phyloP scores from a whole-genome alignment of 176 grass and related monocot genomes.

The Areca catechu region DNA sequence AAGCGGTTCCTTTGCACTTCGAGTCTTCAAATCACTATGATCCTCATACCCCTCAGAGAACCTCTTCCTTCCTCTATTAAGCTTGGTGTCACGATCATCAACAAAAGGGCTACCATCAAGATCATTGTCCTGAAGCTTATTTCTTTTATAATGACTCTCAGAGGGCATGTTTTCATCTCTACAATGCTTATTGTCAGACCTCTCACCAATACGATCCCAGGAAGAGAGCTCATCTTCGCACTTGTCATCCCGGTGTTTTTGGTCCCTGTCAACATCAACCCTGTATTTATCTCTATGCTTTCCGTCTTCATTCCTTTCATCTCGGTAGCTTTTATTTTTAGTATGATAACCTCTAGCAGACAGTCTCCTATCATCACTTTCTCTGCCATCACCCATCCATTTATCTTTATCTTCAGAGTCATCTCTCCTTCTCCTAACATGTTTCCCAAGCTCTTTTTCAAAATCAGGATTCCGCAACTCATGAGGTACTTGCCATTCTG shows the following conservation, averaged over 20 bases:
- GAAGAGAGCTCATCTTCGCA: conserved; percentile 10
- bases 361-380: conserved; percentile 1
- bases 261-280: conserved; percentile 25
- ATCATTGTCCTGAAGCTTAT: conserved; percentile 15
- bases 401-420: conserved; percentile 29
- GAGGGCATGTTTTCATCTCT: conserved; percentile 23
- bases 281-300: conserved; percentile 15
- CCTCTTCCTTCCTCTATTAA: conserved; percentile 39
- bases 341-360: conserved; percentile 2
- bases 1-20: conserved; percentile 25
- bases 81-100: conserved; percentile 18
- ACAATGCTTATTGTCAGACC: conserved; percentile 22
- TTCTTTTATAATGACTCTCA: conserved; percentile 26
- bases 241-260: conserved; percentile 24
- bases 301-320: conserved; percentile 23
- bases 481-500: conserved; percentile 20
- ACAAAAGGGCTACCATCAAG: conserved; percentile 6
- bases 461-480: conserved; percentile 16
- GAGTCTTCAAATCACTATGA: conserved; percentile 15
- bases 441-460: conserved; percentile 20
- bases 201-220: conserved; percentile 15
- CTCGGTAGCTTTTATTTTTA: conserved; percentile 3
- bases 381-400: conserved; percentile 15
- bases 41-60: conserved; percentile 24
- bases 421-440: conserved; percentile 12